Evolutionary conservation across 805 yeast genomes (phyloP).

Genomic region (Metschnikowia corniflorae): DNA sequence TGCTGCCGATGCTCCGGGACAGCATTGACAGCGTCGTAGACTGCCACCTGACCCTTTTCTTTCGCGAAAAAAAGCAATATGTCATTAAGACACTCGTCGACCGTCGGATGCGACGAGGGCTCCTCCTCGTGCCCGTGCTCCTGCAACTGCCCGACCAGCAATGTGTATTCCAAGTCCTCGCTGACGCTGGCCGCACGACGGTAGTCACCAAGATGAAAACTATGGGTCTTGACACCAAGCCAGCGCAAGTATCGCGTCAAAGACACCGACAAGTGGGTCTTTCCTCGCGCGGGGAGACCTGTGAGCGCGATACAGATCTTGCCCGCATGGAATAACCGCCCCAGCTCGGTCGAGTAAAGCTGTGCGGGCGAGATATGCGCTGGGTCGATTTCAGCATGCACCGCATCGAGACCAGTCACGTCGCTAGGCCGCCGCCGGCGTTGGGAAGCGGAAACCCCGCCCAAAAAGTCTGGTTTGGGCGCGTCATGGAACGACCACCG

Average conservation of each 20-base stretch:
- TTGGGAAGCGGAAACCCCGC: conserved; percentile 26
- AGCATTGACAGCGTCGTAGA: conserved; percentile 94
- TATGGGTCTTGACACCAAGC: conserved; percentile 90
- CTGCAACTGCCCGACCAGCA: conserved; percentile 46
- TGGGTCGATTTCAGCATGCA: conserved; percentile 60
- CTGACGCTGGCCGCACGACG: conserved; percentile 52
- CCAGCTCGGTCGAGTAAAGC: conserved; percentile 86
- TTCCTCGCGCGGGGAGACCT: conserved; percentile 95
- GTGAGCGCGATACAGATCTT: conserved; percentile 82
- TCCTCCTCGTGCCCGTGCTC: conserved; percentile 32
- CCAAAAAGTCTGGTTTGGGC: conserved; percentile 36
- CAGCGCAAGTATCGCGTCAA: conserved; percentile 89
- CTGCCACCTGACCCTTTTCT: conserved; percentile 89
- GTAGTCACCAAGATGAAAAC: conserved; percentile 79
- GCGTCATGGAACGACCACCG: conserved; percentile 43
- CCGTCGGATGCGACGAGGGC: conserved; percentile 42
- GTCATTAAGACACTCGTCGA: conserved; percentile 64
- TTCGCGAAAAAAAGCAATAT: conserved; percentile 65
- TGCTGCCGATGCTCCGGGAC: conserved; percentile 61
- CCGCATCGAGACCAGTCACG: conserved; percentile 47
- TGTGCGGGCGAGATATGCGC: conserved; percentile 86
- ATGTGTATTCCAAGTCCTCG: conserved; percentile 59
- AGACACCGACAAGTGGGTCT: conserved; percentile 88
- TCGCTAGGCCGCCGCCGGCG: conserved; percentile 38
- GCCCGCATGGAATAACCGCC: conserved; percentile 93